These are phyloP conservation scores for Areca catechu DNA, from an alignment of 176 grass and related monocot species.

Conservation along the genomic window DNA sequence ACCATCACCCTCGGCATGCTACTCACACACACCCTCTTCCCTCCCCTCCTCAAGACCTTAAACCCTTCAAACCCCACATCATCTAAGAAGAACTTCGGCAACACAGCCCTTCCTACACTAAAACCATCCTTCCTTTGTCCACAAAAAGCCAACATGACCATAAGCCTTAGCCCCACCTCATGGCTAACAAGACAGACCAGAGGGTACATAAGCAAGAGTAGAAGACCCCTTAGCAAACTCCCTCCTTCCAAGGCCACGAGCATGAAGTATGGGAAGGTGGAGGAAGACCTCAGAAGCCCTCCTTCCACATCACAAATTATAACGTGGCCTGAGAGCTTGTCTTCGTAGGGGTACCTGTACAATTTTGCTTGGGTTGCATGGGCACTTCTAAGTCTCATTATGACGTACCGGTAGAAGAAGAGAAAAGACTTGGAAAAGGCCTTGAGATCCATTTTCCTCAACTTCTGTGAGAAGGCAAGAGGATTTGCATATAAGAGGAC, in stretches of 20 bases:
- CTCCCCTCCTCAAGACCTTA: slow-evolving; percentile 3
- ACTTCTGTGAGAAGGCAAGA: too few species aligned
- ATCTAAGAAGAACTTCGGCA: slow-evolving; percentile 66
- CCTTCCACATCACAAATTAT: slow-evolving; percentile 70
- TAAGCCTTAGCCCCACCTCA: slow-evolving; percentile 32
- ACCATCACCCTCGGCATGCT: slow-evolving; percentile 39
- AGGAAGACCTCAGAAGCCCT: slow-evolving; percentile 48
- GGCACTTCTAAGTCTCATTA: slow-evolving; percentile 19
- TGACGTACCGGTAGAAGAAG: slow-evolving; percentile 25
- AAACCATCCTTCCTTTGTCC: slow-evolving; percentile 41
- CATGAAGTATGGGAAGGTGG: slow-evolving; percentile 76
- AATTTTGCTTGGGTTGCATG: slow-evolving; percentile 19
- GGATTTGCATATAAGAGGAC: too few species aligned
- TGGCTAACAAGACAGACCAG: slow-evolving; percentile 35
- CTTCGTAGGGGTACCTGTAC: slow-evolving; percentile 5
- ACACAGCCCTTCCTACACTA: slow-evolving; percentile 36
- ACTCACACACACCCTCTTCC: slow-evolving; percentile 27
- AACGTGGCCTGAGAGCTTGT: slow-evolving; percentile 23
- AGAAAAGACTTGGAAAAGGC: slow-evolving; percentile 40
- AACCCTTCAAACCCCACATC: slow-evolving; percentile 13
- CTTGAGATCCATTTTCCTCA: slow-evolving; percentile 27
- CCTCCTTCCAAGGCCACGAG: slow-evolving; percentile 77
- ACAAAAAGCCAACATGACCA: slow-evolving; percentile 52
- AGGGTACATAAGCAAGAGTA: slow-evolving; percentile 55
- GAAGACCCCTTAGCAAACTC: slow-evolving; percentile 49